phyloP scores from a whole-genome alignment of 306 rosid genomes.

The Ochetophila trinervis region DNA sequence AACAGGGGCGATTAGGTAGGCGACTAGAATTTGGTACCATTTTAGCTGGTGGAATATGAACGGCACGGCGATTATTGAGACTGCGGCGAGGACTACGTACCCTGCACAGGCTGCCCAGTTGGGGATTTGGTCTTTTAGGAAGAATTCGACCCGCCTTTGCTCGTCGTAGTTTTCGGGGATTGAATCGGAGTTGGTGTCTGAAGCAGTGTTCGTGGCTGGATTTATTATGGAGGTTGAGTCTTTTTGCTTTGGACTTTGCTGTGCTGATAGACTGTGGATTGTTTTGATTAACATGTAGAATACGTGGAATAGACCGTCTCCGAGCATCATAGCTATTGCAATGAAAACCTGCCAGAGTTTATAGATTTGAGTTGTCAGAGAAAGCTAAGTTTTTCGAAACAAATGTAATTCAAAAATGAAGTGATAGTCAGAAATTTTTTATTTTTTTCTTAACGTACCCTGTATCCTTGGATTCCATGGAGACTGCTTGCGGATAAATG shows the following conservation, averaged over 20 bases:
- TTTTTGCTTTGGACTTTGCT: constrained; percentile 13
- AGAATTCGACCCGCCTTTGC: constrained; percentile 35
- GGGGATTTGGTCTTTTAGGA: constrained; percentile 63
- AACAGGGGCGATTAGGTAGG: constrained; percentile 56
- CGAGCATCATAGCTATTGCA: constrained; percentile 73
- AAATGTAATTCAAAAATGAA: no score
- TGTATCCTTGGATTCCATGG: constrained; percentile 73
- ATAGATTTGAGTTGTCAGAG: no score
- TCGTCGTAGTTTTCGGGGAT: constrained; percentile 28
- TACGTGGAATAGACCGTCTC: constrained; percentile 74
- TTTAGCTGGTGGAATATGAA: constrained; percentile 52
- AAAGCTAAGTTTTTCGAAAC: no score
- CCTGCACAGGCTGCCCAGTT: constrained; percentile 44
- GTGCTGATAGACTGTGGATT: constrained; percentile 23
- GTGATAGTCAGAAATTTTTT: no score
- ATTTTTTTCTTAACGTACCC: constrained; percentile 27
- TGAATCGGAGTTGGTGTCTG: not conserved
- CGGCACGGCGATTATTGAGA: constrained; percentile 46
- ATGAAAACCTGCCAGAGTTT: constrained; percentile 53
- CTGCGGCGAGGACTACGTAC: constrained; percentile 39
- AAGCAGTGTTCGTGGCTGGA: not conserved
- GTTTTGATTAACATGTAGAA: constrained; percentile 45
- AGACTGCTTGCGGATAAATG: constrained; percentile 36
- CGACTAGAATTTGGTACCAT: constrained; percentile 58
- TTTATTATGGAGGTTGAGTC: not conserved